Evolutionary conservation across 805 yeast genomes (phyloP).

Genomic region (Tetrapisispora pingtungensis): DNA sequence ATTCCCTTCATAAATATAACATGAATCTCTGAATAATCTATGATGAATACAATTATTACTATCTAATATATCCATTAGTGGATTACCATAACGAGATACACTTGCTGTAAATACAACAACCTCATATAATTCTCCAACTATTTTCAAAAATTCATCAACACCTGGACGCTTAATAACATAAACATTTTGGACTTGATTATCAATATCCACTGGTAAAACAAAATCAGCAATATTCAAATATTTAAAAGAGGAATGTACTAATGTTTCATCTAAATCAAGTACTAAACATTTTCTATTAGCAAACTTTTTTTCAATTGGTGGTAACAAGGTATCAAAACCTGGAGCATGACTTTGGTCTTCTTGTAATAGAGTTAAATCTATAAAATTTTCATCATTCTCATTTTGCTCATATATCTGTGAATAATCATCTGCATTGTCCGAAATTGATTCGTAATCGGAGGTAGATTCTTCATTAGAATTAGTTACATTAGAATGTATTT

Average conservation of each 20-base stretch:
- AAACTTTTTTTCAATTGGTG: slow-evolving; percentile 34
- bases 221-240: slow-evolving; percentile 86
- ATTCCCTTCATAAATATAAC: slow-evolving; percentile 86
- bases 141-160: slow-evolving; percentile 78
- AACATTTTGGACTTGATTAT: slow-evolving; percentile 81
- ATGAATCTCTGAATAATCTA: slow-evolving; percentile 84
- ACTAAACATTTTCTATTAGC: slow-evolving; percentile 72
- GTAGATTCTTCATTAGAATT: neutral
- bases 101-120: slow-evolving; percentile 95
- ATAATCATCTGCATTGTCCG: slow-evolving; percentile 15
- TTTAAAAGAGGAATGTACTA: slow-evolving; percentile 90
- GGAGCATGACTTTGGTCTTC: slow-evolving; percentile 59
- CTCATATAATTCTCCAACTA: slow-evolving; percentile 77
- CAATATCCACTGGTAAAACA: slow-evolving; percentile 94
- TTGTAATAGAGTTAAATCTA: slow-evolving; percentile 54
- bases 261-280: slow-evolving; percentile 86
- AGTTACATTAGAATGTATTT: neutral
- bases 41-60: slow-evolving; percentile 65
- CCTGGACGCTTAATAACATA: slow-evolving; percentile 96
- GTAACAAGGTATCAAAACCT: slow-evolving; percentile 56
- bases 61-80: slow-evolving; percentile 80
- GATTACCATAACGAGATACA: slow-evolving; percentile 91
- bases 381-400: slow-evolving; percentile 26
- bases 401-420: slow-evolving; percentile 13
- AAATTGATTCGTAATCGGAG: slow-evolving; percentile 17